Base-by-base conservation (phyloP, 495 filamentous ascomycete species). In the Penicillium argentinense region DNA sequence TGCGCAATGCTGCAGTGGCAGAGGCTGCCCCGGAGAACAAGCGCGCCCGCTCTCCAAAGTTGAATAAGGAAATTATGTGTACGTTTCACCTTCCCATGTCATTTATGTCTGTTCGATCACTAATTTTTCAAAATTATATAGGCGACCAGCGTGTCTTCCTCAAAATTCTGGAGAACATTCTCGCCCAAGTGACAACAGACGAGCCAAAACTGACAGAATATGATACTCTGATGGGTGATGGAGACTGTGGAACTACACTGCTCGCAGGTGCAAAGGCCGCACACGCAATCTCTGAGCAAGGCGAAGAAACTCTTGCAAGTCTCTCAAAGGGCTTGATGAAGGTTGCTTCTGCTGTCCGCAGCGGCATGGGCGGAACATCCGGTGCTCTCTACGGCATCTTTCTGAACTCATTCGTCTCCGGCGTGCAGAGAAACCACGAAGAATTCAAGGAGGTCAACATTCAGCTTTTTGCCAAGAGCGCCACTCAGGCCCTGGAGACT, bases 371-470 rank as follows among this genome's bases (percentile, higher is more conserved):
- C 17, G 50, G 50, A 11, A 53, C 50, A 21, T 45, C 45, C 5
- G 50, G 50, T 9, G 50, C 50, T 33, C 39, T 53, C 9, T 53
- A 47, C 18, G 50, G 50, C 1, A 47, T 53, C 4, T 47, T 53
- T 17, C 33, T 53, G 4, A 42, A 41, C 4, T 41, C 50, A 1
- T 53, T 53, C 22, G 39, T 37, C 5, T 38, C 44, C 2, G 33
- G 37, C 4, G 24, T 53, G 9, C 39, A 41, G 22, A 41, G 28
- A 18, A 47, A 42, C 19, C 27, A 30, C 11, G 28, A 22, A 18
- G 50, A 47, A 0, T 11, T 26, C 26, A 40, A 53, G 21, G 22
- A 33, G 2, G 40, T 39, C 17, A 39, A 38, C 12, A 33, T 42
- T 16, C 5, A 47, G 32, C 14, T 39, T 2, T 42, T 53, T 22